A percentile compares a stretch with the other conserved stretches of the same genome.
Evolutionary conservation across 2,329 filamentous ascomycete genomes (phyloP).

Genomic region (Aspergillus quadrilineatus): DNA sequence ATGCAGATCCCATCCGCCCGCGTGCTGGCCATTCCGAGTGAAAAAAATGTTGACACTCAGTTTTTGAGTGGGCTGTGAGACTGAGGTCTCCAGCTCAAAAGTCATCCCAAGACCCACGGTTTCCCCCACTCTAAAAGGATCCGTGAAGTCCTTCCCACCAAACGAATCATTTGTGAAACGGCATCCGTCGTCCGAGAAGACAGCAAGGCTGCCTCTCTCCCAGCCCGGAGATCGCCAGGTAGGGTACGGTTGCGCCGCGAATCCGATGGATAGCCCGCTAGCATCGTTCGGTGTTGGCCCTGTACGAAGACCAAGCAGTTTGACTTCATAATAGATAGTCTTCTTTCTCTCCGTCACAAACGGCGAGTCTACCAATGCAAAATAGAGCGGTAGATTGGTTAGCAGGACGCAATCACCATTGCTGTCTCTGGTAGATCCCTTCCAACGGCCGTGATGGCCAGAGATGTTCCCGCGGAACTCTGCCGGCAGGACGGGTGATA

Average conservation of each 20-base stretch:
- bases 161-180: constrained; percentile 63
- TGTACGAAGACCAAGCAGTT: constrained; percentile 45
- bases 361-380: constrained; percentile 52
- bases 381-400: constrained; percentile 58
- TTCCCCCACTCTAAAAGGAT: constrained; percentile 53
- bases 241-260: constrained; percentile 61
- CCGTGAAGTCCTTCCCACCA: constrained; percentile 60
- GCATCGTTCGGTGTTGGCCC: constrained; percentile 42
- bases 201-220: constrained; percentile 60
- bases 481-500: constrained; percentile 46
- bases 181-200: constrained; percentile 64
- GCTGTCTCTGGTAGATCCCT: constrained; percentile 42
- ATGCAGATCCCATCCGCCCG: constrained; percentile 58
- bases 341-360: constrained; percentile 46
- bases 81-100: constrained; percentile 40
- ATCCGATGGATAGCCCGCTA: constrained; percentile 60
- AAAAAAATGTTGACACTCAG: constrained; percentile 57
- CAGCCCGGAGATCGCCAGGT: constrained; percentile 63
- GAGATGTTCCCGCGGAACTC: constrained; percentile 44
- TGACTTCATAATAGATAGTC: constrained; percentile 62
- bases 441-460: constrained; percentile 43
- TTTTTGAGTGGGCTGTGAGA: constrained; percentile 13
- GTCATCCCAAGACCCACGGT: constrained; percentile 60
- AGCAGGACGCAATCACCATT: constrained; percentile 54
- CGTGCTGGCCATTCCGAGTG: constrained; percentile 55